Evolutionary conservation across 352 stramenopile genomes (phyloP).

Genomic region (Phytopythium ostracodes): DNA sequence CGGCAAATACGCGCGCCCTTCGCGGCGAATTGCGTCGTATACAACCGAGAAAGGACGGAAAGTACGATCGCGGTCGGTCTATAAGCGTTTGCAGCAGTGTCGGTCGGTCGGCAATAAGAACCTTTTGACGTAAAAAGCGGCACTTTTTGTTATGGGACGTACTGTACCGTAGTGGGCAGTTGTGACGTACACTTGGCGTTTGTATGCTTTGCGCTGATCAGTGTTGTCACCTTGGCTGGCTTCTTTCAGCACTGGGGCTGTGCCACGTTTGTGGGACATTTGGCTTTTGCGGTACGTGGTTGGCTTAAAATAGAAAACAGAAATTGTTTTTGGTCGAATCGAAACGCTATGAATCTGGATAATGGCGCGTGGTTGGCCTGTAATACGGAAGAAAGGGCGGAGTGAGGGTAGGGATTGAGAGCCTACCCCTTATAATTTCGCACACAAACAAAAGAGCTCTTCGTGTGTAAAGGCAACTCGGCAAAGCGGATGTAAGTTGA

Average conservation of each 20-base stretch:
- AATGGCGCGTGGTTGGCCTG: not conserved
- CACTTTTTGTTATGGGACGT: not conserved
- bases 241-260: constrained; percentile 3
- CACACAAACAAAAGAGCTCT: too few species aligned
- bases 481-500: too few species aligned
- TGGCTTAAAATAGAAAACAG: not conserved
- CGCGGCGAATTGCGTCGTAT: not conserved
- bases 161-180: too few species aligned
- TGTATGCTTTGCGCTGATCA: not conserved
- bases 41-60: not conserved
- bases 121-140: not conserved
- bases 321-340: not conserved
- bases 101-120: not conserved
- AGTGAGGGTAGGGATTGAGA: not conserved
- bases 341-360: not conserved
- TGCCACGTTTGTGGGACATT: not conserved
- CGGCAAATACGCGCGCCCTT: not conserved
- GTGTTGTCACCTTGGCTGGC: constrained; percentile 2
- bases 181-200: not conserved
- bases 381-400: not conserved
- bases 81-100: not conserved
- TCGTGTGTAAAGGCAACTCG: too few species aligned
- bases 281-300: not conserved
- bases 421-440: too few species aligned
- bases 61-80: too few species aligned